These are phyloP conservation scores for Thraustotheca clavata DNA, from an alignment of 352 stramenopile genomes.

Conservation along the genomic window DNA sequence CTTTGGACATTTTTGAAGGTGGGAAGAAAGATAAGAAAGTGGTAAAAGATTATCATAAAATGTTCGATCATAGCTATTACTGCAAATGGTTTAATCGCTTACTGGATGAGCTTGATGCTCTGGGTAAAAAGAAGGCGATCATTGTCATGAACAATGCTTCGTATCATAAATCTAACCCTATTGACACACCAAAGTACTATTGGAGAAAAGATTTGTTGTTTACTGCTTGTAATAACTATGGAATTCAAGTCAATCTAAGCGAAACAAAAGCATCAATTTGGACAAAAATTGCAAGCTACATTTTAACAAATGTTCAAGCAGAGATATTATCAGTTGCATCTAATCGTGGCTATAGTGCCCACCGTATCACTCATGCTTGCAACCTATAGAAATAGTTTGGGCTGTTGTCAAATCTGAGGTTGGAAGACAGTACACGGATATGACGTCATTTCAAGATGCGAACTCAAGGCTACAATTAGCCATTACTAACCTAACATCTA, in stretches of 20 bases:
- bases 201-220: not conserved
- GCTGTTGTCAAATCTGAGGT: slow-evolving; percentile 23
- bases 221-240: not conserved
- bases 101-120: not conserved
- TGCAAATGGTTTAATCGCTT: slow-evolving; percentile 17
- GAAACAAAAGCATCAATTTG: slow-evolving; percentile 18
- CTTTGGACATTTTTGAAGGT: slow-evolving; percentile 23
- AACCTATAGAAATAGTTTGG: slow-evolving; percentile 25
- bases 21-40: slow-evolving; percentile 11
- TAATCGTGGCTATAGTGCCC: slow-evolving; percentile 2
- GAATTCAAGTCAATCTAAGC: not conserved
- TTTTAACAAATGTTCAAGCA: not conserved
- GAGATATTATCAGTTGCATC: slow-evolving; percentile 16
- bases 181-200: slow-evolving; percentile 2
- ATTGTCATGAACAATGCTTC: slow-evolving; percentile 26
- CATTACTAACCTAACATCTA: not conserved
- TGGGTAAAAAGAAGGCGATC: not conserved
- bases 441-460: slow-evolving; percentile 19
- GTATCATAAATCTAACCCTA: slow-evolving; percentile 18
- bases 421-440: slow-evolving; percentile 16
- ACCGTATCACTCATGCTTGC: slow-evolving; percentile 25
- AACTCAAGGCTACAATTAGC: slow-evolving; percentile 12
- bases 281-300: not conserved
- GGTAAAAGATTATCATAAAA: slow-evolving; percentile 25
- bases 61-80: slow-evolving; percentile 24